Evolutionary conservation across 2,329 filamentous ascomycete species (phyloP), one percentile per base, ranked within the genome.

Genomic region (Xylaria sp.): DNA sequence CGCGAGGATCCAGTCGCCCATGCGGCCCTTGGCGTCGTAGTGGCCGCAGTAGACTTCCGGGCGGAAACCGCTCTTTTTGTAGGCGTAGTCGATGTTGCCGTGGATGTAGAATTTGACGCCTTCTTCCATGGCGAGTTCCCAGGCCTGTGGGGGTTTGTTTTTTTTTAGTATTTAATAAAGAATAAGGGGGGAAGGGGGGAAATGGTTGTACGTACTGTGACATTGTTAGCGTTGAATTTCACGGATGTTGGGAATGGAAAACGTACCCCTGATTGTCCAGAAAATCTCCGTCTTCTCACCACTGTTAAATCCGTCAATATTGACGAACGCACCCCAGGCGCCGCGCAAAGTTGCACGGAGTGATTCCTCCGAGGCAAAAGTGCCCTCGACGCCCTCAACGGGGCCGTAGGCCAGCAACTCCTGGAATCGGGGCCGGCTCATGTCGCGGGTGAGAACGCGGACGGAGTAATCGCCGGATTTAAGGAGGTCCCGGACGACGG

Each of bases 281-380:
- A 74, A 83, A 1, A 76, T 76, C 67, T 83, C 80, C 0, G 73
- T 73, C 65, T 82, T 82, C 68, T 82, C 80, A 39, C 80, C 81
- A 23, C 71, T 71, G 60, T 80, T 81, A 68, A 82, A 82, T 11
- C 79, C 79, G 62, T 83, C 80, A 48, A 81, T 78, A 65, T 83
- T 83, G 52, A 83, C 71, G 63, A 79, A 83, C 2, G 79, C 79
- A n/a, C 76, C 77, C 63, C 76, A 74, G 52, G 76, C 77, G 4
- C 76, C 78, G 8, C 66, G 65, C 65, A 81, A 78, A 0, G 76
- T 78, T 1, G 70, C 67, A 13, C 77, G 76, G 0, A 83, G 75
- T 59, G 73, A 69, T 0, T 63, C 59, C 64, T 82, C 80, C 46
- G 73, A 76, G 18, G 77, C 76, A 59, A 81, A 79, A 1, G 75